A percentile compares a stretch with the other conserved stretches of the same genome.
Conservation (phyloP, 768 basidiomycete genomes). For the Suillus placidus region DNA sequence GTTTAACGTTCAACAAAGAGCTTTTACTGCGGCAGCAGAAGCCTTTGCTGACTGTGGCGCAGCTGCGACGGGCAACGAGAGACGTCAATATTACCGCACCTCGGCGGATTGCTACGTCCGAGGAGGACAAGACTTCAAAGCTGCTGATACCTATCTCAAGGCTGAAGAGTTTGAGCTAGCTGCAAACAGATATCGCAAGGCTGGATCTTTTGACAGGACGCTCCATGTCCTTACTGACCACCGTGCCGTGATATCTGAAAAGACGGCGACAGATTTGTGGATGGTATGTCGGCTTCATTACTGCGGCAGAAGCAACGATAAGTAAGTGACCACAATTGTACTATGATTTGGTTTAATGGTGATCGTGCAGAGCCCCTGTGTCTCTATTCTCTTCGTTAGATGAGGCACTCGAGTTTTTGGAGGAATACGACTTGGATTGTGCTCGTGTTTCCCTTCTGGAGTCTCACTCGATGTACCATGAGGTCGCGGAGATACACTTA, state of each 20-base stretch:
- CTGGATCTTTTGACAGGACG: constrained; percentile 55
- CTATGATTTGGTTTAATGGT: not conserved
- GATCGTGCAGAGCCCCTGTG: constrained; percentile 44
- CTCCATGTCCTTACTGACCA: constrained; percentile 45
- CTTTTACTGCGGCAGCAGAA: constrained; percentile 49
- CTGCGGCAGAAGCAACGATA: constrained; percentile 34
- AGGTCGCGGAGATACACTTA: constrained; percentile 58
- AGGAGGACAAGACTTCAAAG: constrained; percentile 42
- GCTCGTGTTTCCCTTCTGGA: constrained; percentile 49
- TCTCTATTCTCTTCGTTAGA: constrained; percentile 53
- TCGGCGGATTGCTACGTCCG: constrained; percentile 51
- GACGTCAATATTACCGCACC: constrained; percentile 41
- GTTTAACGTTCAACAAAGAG: constrained; percentile 31
- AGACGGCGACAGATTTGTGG: constrained; percentile 39
- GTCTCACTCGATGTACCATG: constrained; percentile 41
- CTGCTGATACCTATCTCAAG: constrained; percentile 46
- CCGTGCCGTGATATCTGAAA: constrained; percentile 30
- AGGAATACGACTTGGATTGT: constrained; percentile 53
- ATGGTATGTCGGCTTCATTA: constrained; percentile 51
- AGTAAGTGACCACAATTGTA: constrained; percentile 24
- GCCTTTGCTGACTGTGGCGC: constrained; percentile 50
- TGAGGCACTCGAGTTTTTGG: constrained; percentile 58
- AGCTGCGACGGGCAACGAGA: constrained; percentile 34
- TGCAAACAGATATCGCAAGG: constrained; percentile 50
- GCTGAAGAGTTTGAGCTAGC: constrained; percentile 48